Percentiles rank a stretch among this genome's conserved stretches.
These are phyloP conservation scores for Pleurotus sapidus DNA, from an alignment of 768 basidiomycete species.

Conservation along the genomic window DNA sequence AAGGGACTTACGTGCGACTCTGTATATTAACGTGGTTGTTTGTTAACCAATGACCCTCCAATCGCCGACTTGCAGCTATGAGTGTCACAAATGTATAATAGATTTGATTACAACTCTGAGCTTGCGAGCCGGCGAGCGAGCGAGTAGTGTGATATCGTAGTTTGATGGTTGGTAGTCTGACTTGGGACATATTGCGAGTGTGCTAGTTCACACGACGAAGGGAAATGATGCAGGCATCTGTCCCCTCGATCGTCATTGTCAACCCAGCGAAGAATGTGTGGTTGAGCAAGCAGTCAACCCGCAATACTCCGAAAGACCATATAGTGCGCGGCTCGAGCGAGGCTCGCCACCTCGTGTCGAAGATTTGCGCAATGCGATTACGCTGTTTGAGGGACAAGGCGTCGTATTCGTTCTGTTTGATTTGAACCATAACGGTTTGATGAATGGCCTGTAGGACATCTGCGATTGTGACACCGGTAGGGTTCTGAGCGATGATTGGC, in stretches of 20 bases:
- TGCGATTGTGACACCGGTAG: conserved; percentile 45
- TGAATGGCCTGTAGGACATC: conserved; percentile 50
- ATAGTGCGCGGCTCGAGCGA: conserved; percentile 31
- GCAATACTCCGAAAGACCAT: conserved; percentile 38
- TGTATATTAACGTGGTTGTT: too few relatives aligned
- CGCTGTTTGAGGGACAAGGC: conserved; percentile 37
- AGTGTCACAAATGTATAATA: neutral
- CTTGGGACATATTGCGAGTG: neutral
- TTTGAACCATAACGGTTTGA: conserved; percentile 30
- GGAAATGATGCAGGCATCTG: conserved; percentile 44
- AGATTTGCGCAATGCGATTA: conserved; percentile 35
- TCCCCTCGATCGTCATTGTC: conserved; percentile 31
- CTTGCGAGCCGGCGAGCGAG: neutral
- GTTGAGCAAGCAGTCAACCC: conserved; percentile 46
- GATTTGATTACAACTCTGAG: neutral
- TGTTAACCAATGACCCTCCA: neutral
- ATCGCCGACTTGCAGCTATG: neutral
- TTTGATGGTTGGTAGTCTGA: neutral
- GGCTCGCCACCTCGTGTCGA: conserved; percentile 42
- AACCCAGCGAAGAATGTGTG: conserved; percentile 54
- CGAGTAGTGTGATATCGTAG: neutral
- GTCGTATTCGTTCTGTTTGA: conserved; percentile 42
- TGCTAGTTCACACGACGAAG: conserved; percentile 18
- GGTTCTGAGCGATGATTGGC: conserved; percentile 38
- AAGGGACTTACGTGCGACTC: neutral